Percentiles rank a stretch among this genome's conserved stretches.
Evolutionary conservation across 2,329 filamentous ascomycete genomes (phyloP).

Genomic region (Alternaria sp.): DNA sequence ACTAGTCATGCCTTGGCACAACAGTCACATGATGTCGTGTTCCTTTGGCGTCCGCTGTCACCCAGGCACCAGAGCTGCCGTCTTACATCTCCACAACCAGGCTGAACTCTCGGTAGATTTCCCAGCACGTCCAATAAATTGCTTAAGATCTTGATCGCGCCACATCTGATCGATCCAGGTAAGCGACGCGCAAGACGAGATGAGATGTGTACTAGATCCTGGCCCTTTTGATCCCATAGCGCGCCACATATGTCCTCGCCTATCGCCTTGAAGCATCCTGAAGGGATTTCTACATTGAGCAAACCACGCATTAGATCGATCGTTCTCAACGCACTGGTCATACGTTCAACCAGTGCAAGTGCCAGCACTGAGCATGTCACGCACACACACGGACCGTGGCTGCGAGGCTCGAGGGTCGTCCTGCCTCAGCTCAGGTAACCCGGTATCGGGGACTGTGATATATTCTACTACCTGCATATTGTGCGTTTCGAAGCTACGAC

Average conservation of each 20-base stretch:
- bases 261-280: neutral
- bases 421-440: neutral
- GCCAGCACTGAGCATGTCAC: neutral
- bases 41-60: neutral
- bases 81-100: neutral
- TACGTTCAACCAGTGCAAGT: slow-evolving; percentile 6
- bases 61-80: neutral
- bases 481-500: neutral
- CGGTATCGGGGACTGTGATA: neutral
- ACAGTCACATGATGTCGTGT: neutral
- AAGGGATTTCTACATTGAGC: neutral
- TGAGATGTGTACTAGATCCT: neutral
- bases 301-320: neutral
- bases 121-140: neutral
- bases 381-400: neutral
- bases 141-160: neutral
- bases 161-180: neutral
- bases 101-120: neutral
- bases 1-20: neutral
- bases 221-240: neutral
- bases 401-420: neutral
- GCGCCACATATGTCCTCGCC: slow-evolving; percentile 11
- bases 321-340: slow-evolving; percentile 13
- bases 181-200: neutral
- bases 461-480: neutral